Conservation (phyloP, 2,329 filamentous ascomycete genomes). For the Arthroderma sp. region DNA sequence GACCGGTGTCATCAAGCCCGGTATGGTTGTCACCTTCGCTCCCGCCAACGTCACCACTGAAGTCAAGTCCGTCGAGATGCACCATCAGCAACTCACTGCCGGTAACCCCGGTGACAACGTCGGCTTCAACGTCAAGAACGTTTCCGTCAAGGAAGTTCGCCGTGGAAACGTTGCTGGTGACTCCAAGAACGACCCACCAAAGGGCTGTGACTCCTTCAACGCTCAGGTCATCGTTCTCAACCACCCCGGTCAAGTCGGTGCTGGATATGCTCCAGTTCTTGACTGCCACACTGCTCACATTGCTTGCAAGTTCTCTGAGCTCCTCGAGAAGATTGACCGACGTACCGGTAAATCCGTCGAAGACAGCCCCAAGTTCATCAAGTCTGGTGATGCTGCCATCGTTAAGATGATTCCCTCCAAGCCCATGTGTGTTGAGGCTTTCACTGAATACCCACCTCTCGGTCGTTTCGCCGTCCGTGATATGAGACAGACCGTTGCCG, state of each 20-base stretch:
- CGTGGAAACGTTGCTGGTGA: slow-evolving; percentile 99
- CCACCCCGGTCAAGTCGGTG: slow-evolving; percentile 99
- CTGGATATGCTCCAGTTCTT: slow-evolving; percentile 96
- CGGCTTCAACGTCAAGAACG: slow-evolving; percentile 99
- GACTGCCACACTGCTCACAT: slow-evolving; percentile 99
- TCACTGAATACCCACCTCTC: slow-evolving; percentile 98
- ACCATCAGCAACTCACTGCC: slow-evolving; percentile 96
- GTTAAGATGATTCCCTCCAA: slow-evolving; percentile 99
- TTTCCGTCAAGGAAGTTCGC: slow-evolving; percentile 99
- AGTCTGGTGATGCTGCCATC: slow-evolving; percentile 99
- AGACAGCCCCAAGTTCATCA: slow-evolving; percentile 95
- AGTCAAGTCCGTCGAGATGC: slow-evolving; percentile 99
- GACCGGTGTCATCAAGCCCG: slow-evolving; percentile 86
- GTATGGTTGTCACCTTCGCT: slow-evolving; percentile 88
- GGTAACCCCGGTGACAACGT: slow-evolving; percentile 99
- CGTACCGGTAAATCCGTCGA: slow-evolving; percentile 98
- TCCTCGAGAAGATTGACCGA: slow-evolving; percentile 99
- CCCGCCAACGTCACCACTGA: slow-evolving; percentile 99
- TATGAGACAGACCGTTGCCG: slow-evolving; percentile 60
- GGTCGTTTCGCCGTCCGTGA: slow-evolving; percentile 99
- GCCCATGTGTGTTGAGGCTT: slow-evolving; percentile 99
- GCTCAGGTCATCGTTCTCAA: slow-evolving; percentile 99
- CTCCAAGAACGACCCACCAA: slow-evolving; percentile 98
- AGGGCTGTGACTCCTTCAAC: slow-evolving; percentile 84
- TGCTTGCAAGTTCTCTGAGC: slow-evolving; percentile 99